Conservation (phyloP, 2,329 filamentous ascomycete genomes). For the Penicillium janthinellum region DNA sequence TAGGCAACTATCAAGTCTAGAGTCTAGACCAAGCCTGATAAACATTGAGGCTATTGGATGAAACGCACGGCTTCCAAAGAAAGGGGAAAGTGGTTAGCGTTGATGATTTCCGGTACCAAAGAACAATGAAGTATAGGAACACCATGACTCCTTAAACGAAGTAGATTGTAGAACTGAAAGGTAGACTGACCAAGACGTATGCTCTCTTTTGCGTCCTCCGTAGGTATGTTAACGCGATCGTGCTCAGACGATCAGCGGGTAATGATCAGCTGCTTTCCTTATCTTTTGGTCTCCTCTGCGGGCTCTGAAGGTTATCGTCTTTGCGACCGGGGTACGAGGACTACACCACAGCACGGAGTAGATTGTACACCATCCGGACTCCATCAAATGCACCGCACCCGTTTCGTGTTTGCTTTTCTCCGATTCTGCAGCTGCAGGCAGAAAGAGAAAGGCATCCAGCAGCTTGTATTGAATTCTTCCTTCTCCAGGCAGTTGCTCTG, state of each 20-base stretch:
- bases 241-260: conserved; percentile 9
- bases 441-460: background rate
- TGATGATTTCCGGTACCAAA: background rate
- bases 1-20: background rate
- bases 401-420: background rate
- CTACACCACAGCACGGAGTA: background rate
- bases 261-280: conserved; percentile 13
- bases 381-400: background rate
- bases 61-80: background rate
- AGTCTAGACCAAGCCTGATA: background rate
- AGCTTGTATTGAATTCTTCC: background rate
- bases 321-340: background rate
- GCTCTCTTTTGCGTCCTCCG: background rate
- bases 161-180: background rate
- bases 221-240: background rate
- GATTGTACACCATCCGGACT: background rate
- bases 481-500: background rate
- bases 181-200: background rate
- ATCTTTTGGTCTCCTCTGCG: conserved; percentile 2
- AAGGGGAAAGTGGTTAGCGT: background rate
- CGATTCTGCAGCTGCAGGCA: background rate
- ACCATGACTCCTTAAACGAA: background rate
- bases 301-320: background rate
- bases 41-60: background rate
- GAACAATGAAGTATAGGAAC: background rate